Percentiles rank a stretch among this genome's conserved stretches.
These are phyloP conservation scores for Afroboletus lepidellus DNA, from an alignment of 1,284 basidiomycete genomes.

Conservation along the genomic window DNA sequence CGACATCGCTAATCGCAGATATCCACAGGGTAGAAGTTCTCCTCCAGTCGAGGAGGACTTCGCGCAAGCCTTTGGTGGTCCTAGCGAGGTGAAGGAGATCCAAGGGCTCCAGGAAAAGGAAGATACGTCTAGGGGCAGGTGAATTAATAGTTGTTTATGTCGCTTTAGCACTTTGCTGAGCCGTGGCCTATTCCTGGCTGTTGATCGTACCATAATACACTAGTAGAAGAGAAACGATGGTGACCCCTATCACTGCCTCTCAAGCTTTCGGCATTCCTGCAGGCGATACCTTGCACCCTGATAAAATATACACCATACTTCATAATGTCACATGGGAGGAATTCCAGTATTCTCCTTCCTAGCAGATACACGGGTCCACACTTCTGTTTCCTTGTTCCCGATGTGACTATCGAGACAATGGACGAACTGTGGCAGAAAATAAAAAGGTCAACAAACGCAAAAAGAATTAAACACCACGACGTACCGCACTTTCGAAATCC, in stretches of 20 bases:
- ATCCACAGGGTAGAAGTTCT: conserved; percentile 37
- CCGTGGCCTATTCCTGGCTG: too few species aligned
- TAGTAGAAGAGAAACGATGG: too few species aligned
- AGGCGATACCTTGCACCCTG: too few species aligned
- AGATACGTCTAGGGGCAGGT: conserved; percentile 30
- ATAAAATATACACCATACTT: too few species aligned
- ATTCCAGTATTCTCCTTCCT: neutral
- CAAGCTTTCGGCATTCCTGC: too few species aligned
- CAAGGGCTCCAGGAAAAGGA: conserved; percentile 34
- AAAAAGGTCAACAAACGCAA: neutral
- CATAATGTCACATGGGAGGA: neutral
- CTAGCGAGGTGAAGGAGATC: conserved; percentile 43
- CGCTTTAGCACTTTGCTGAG: neutral
- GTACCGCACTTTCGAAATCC: conserved; percentile 11
- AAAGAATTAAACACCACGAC: neutral
- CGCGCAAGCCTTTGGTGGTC: conserved; percentile 38
- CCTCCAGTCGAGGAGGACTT: conserved; percentile 35
- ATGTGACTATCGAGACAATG: conserved; percentile 11
- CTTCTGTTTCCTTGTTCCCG: neutral
- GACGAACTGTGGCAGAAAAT: conserved; percentile 2
- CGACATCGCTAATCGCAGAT: conserved; percentile 26
- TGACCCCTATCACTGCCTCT: too few species aligned
- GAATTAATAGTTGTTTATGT: neutral
- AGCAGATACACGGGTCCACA: conserved; percentile 9
- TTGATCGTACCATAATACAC: too few species aligned